Evolutionary conservation across 208 protist genomes (phyloP), one percentile per base, ranked within the genome.

Genomic region (Hexamita inflata): DNA sequence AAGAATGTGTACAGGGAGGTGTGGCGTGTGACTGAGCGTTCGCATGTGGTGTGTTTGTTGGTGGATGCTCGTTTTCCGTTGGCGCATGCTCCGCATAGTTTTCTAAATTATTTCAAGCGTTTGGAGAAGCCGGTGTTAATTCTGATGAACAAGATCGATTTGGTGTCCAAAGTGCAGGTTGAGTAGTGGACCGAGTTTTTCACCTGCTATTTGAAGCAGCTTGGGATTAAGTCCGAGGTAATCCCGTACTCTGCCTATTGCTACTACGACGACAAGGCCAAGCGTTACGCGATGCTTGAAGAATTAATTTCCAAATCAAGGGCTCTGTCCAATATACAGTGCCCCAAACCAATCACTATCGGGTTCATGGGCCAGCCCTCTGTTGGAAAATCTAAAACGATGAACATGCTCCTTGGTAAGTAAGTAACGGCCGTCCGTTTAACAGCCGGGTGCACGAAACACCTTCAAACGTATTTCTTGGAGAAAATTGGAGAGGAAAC

Each of bases 391-490:
- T 42, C 30, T 38, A 70, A 38, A 29, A n/a, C 38, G 11, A 70
- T 70, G 34, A 70, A 70, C n/a, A 34, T 9, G 15, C n/a, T 70
- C 9, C 42, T 45, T 70, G 64, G 64, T n/a, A 70, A 70, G 35
- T 45, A 13, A n/a, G n/a, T 70, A 28, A 19, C 9, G 2, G 42
- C 4, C 32, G 64, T 70, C 15, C 11, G 42, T 7, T 34, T 70
- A 28, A 70, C 64, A n/a, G 30, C 64, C 9, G 64, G 64, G 28
- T 38, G 38, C 42, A 70, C 64, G 42, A 70, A 70, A 38, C 64
- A 70, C 42, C 35, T 70, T 24, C 64, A 70, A 45, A 70, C 64
- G 15, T 45, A 70, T 45, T 70, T 45, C n/a, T 57, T 70, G 35
- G 2, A 4, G 11, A 9, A 42, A 7, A 7, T 29, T n/a, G 9